Evolutionary conservation across 2,329 filamentous ascomycete genomes (phyloP).

Genomic region (Nemania sp.): DNA sequence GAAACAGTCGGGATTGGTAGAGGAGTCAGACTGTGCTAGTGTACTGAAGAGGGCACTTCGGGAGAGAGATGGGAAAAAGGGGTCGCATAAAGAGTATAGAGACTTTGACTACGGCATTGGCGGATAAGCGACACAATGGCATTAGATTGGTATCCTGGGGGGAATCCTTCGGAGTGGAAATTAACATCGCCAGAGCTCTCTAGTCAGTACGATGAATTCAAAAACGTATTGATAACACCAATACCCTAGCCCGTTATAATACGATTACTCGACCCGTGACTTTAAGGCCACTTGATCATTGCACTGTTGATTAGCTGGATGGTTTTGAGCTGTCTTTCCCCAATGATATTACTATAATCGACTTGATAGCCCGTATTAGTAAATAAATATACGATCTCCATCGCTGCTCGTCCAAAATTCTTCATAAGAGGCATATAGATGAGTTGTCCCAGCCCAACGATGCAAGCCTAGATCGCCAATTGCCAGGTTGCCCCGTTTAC

Average conservation of each 20-base stretch:
- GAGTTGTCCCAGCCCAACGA: slow-evolving; percentile 3
- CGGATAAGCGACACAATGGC: not conserved
- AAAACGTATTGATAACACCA: too few relatives aligned
- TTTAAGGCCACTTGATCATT: too few relatives aligned
- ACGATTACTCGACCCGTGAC: too few relatives aligned
- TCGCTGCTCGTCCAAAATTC: slow-evolving; percentile 2
- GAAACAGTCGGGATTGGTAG: not conserved
- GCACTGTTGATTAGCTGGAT: too few relatives aligned
- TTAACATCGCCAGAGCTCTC: not conserved
- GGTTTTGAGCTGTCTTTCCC: too few relatives aligned
- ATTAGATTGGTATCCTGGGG: too few relatives aligned
- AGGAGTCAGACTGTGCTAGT: not conserved
- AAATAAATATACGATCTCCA: not conserved
- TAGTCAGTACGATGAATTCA: too few relatives aligned
- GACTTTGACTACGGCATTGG: not conserved
- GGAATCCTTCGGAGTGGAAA: too few relatives aligned
- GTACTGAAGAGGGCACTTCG: not conserved
- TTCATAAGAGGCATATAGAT: slow-evolving; percentile 15
- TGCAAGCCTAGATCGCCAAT: slow-evolving; percentile 12
- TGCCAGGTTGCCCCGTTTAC: not conserved
- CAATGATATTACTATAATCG: not conserved
- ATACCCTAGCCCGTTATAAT: too few relatives aligned
- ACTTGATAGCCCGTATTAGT: not conserved
- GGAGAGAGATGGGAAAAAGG: not conserved
- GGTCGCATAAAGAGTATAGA: not conserved